These are phyloP conservation scores for Fusarium setosum DNA, from an alignment of 2,329 filamentous ascomycete genomes.

Conservation along the genomic window DNA sequence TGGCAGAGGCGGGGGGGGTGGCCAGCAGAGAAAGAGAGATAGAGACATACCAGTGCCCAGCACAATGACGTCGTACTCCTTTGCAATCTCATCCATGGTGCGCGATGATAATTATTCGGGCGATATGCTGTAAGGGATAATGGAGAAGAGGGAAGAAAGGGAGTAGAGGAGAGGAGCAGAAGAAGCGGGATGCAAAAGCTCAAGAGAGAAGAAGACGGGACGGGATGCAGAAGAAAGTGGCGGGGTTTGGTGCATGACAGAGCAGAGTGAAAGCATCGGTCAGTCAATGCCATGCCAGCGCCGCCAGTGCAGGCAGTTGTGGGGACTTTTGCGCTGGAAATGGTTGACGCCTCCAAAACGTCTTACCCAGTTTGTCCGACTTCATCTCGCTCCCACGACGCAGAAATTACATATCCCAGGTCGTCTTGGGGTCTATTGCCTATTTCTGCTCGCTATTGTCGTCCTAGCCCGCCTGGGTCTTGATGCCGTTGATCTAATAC, in stretches of 20 bases:
- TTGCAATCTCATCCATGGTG: slow-evolving; percentile 96
- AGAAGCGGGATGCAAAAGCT: slow-evolving; percentile 40
- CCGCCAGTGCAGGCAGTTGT: no score
- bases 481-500: neutral
- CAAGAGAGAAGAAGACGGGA: no score
- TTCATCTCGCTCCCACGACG: slow-evolving; percentile 25
- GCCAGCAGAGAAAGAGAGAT: neutral
- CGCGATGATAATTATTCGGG: slow-evolving; percentile 23
- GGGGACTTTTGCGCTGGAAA: no score
- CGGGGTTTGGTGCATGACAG: slow-evolving; percentile 39
- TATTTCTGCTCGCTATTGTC: neutral
- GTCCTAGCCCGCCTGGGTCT: neutral
- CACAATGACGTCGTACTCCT: slow-evolving; percentile 98
- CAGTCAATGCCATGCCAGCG: slow-evolving; percentile 7
- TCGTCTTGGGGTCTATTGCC: neutral
- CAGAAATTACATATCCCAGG: neutral
- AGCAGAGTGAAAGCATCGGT: slow-evolving; percentile 31
- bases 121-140: neutral
- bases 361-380: slow-evolving; percentile 30
- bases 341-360: slow-evolving; percentile 19
- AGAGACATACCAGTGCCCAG: slow-evolving; percentile 87
- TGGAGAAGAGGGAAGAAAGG: neutral
- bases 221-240: slow-evolving; percentile 42
- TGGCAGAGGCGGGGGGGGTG: slow-evolving; percentile 20
- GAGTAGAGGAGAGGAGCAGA: slow-evolving; percentile 17